Evolutionary conservation across 2,329 filamentous ascomycete species (phyloP), one percentile per base, ranked within the genome.

Genomic region (Claviceps cyperi): DNA sequence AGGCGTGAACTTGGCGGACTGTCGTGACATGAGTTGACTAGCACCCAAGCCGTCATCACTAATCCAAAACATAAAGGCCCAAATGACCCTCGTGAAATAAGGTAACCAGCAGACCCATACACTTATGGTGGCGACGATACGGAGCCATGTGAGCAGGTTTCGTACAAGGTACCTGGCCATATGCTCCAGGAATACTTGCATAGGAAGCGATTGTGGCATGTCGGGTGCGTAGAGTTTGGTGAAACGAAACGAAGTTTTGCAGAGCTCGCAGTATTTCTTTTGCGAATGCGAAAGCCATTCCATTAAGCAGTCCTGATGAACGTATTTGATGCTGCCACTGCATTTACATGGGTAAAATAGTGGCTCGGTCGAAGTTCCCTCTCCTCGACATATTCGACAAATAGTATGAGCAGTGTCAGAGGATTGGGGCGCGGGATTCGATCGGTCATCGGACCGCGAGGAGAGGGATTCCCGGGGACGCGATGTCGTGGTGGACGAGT

Each of bases 201-300:
- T 76, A 0, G 94, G 92, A 14, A 98, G 76, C 13, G 78, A 80
- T 54, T 80, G 78, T 1, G 92, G 94, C 92, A 98, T 98, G 62
- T 90, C 79, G 4, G 89, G 88, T 54, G 90, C 83, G 70, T 98
- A 98, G 39, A 98, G 78, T 68, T 98, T 98, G 49, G 92, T 98
- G 72, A 98, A 98, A 53, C 89, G 86, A 63, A 97, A 98, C 0
- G 90, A 83, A 2, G 92, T 98, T 72, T 98, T 98, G 80, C 92
- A 98, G 37, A 98, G 81, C 71, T 98, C 92, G 74, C 94, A 98
- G 72, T 98, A 86, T 67, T 97, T 97, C 78, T 98, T 98, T 65
- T 98, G 90, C 1, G 92, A 97, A 67, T 98, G 94, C 47, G 89
- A 91, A 21, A 98, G 75, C 92, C 92, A 98, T 68, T 97, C 90